Evolutionary conservation across 2,329 filamentous ascomycete genomes (phyloP).

Genomic region (Trichoderma atroviride): DNA sequence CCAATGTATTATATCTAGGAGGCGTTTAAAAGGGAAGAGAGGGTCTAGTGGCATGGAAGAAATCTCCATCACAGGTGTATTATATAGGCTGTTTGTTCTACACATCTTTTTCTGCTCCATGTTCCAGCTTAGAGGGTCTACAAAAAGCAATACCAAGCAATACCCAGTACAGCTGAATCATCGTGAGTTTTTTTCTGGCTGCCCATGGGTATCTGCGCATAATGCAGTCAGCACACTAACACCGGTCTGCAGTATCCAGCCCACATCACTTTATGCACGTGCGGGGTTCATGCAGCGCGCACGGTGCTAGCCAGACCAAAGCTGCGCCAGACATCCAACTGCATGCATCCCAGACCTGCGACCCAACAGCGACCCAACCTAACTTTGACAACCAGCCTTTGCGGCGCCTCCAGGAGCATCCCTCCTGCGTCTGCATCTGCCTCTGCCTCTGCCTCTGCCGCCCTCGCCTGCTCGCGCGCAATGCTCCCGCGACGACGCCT

Average conservation of each 20-base stretch:
- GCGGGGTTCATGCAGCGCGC: conserved; percentile 33
- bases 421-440: neutral
- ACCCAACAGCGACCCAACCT: conserved; percentile 30
- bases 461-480: conserved; percentile 28
- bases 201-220: neutral
- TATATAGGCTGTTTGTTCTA: neutral
- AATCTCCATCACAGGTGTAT: neutral
- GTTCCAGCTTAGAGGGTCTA: neutral
- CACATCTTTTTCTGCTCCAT: neutral
- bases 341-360: conserved; percentile 29
- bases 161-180: neutral
- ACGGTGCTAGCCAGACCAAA: conserved; percentile 33
- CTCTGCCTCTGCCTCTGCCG: neutral
- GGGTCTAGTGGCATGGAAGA: neutral
- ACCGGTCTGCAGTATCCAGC: neutral
- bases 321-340: conserved; percentile 7
- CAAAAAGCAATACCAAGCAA: no score
- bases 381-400: conserved; percentile 28
- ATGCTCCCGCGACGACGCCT: conserved; percentile 33
- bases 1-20: conserved; percentile 20
- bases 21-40: neutral
- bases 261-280: conserved; percentile 21
- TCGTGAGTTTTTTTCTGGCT: neutral
- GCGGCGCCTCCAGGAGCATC: neutral
- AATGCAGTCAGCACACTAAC: neutral